phyloP scores from a whole-genome alignment of 2,329 filamentous ascomycete species.

The Nothophoma quercina region DNA sequence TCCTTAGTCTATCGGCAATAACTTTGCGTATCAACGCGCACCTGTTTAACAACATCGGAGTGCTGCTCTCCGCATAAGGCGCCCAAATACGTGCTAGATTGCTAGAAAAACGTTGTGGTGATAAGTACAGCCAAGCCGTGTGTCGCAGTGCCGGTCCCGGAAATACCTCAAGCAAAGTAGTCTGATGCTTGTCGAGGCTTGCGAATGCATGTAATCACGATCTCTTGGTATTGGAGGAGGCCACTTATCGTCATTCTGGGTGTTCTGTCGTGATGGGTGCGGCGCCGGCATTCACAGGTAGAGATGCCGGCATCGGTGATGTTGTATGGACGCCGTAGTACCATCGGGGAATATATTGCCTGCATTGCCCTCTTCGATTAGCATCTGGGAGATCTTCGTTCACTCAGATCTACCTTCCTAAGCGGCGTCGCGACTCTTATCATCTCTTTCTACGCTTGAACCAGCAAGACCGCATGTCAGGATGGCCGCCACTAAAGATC shows the following conservation, averaged over 20 bases:
- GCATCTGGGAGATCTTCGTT: neutral
- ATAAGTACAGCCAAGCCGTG: neutral
- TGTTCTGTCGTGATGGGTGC: constrained; percentile 21
- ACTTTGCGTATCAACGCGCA: neutral
- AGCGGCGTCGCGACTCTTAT: neutral
- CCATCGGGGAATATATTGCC: neutral
- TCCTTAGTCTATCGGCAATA: constrained; percentile 8
- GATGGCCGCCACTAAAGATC: constrained; percentile 19
- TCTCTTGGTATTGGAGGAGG: constrained; percentile 1
- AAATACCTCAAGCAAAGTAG: neutral
- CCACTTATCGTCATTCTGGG: constrained; percentile 21
- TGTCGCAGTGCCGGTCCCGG: neutral
- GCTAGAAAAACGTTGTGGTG: neutral
- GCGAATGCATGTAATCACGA: neutral
- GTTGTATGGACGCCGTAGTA: neutral
- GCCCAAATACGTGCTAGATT: constrained; percentile 8
- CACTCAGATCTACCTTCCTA: neutral
- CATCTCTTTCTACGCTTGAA: too few species aligned
- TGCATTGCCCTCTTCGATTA: neutral
- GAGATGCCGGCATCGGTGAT: constrained; percentile 4
- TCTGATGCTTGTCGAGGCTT: constrained; percentile 11
- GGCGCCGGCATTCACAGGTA: neutral
- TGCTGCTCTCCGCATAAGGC: constrained; percentile 1
- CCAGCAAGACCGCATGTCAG: neutral
- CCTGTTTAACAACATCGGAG: neutral